phyloP scores from a whole-genome alignment of 225 moss, liverwort and hornwort species.

The Climacium dendroides region DNA sequence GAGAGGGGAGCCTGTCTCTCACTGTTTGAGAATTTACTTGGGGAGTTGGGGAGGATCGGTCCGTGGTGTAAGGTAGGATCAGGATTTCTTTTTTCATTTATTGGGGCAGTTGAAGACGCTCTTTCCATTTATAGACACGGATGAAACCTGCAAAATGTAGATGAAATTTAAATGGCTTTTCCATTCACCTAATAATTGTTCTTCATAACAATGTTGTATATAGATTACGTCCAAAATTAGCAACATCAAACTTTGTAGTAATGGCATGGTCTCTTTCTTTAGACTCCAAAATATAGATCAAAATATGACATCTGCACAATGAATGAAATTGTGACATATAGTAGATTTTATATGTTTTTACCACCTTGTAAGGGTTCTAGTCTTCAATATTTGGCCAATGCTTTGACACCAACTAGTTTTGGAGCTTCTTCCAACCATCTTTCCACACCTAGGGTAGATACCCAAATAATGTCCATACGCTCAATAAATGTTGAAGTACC shows the following conservation, averaged over 20 bases:
- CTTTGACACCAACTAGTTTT: background rate
- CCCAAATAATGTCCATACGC: accelerated
- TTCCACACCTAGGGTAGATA: background rate
- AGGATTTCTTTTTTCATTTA: background rate
- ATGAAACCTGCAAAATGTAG: background rate
- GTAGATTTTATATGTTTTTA: background rate
- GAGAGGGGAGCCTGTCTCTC: background rate
- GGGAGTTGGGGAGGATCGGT: background rate
- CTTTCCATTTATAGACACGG: background rate
- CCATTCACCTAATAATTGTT: background rate
- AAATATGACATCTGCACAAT: background rate
- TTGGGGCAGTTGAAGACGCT: no score
- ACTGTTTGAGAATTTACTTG: background rate
- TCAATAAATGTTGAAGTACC: background rate
- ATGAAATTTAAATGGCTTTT: background rate
- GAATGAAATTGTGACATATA: background rate
- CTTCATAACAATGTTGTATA: background rate
- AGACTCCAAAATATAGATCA: background rate
- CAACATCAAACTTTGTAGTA: background rate
- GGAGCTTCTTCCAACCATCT: background rate
- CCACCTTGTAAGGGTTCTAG: background rate
- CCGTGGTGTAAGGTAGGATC: background rate
- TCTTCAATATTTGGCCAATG: background rate
- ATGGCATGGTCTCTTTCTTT: background rate
- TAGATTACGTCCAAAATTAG: no score